Base-by-base conservation (phyloP, 1,284 basidiomycete genomes). In the Coriolopsis trogii region DNA sequence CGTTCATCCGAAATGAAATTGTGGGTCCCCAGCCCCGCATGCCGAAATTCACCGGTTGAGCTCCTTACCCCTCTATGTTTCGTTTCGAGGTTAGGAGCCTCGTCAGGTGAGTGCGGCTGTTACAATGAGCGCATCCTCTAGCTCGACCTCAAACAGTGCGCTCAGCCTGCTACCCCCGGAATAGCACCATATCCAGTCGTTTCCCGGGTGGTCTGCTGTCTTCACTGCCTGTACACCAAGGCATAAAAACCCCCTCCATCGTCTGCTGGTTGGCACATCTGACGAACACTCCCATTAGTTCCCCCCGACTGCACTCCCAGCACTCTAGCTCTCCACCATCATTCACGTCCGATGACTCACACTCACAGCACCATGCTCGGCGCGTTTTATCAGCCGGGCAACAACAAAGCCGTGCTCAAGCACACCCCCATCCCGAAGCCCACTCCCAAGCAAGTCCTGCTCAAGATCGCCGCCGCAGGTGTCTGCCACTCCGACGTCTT, bases 401-500 rank as follows among this genome's bases (percentile, higher is more conserved):
- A 59, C 48, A 30, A 46, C 13, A 49, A 57, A 33, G 57, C 62
- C 30, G 50, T 59, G 16, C 49, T 64, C 16, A 49, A 57, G 36
- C 36, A 60, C 20, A 56, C 60, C 41, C 59, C 61, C n/a, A 58
- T 65, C 16, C 62, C 62, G 0, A 54, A 47, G 20, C 61, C 63
- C 1, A 40, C 53, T 0, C 41, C 58, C n/a, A 57, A 59, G 37
- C 58, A 68, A 39, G 63, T 68, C 6, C 45, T 68, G 12, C 53
- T 68, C 41, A 62, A 66, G 55, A 54, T 69, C 12, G 58, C 60
- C n/a, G 63, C 66, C 16, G 62, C 60, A 25, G 64, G 62, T 2
- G 61, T 63, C 3, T 67, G 66, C 47, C 66, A 65, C 46, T 58
- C 56, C 20, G 66, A 69, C 47, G 59, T 63, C 1, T 53, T 51